Evolutionary conservation across 306 rosid genomes (phyloP).

Genomic region (Boehmeria nivea): DNA sequence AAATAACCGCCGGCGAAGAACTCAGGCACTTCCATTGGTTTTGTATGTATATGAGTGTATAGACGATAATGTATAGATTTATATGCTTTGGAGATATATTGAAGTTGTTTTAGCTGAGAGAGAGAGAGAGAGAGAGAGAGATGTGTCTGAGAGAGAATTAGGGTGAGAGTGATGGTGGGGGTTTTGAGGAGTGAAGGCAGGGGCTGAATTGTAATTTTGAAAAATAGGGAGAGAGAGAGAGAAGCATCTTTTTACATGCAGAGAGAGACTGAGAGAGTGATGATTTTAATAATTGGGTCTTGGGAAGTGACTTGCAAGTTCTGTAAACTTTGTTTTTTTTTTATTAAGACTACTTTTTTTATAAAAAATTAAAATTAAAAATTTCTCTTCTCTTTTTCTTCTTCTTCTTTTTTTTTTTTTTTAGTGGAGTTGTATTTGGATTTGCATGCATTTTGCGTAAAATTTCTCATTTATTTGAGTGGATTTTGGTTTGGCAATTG

Average conservation of each 20-base stretch:
- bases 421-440: neutral
- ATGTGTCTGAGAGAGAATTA: conserved; percentile 18
- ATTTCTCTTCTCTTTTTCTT: conserved; percentile 8
- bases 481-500: neutral
- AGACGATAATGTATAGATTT: neutral
- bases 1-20: conserved; percentile 57
- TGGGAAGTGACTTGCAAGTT: conserved; percentile 69
- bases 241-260: conserved; percentile 51
- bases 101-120: too few species aligned
- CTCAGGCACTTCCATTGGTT: conserved; percentile 58
- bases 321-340: conserved; percentile 45
- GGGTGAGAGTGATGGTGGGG: conserved; percentile 41
- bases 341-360: too few species aligned
- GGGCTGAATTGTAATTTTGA: conserved; percentile 41
- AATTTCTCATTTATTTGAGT: neutral
- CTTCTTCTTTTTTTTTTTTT: conserved; percentile 4
- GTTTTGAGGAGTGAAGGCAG: conserved; percentile 64
- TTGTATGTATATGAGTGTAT: too few species aligned
- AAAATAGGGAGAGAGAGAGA: too few species aligned
- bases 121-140: conserved; percentile 2
- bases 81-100: neutral
- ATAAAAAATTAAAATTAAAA: neutral
- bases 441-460: neutral
- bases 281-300: conserved; percentile 35
- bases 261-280: conserved; percentile 33